Base-by-base conservation (phyloP, 208 protist genomes). In the Trypanosoma avium region DNA sequence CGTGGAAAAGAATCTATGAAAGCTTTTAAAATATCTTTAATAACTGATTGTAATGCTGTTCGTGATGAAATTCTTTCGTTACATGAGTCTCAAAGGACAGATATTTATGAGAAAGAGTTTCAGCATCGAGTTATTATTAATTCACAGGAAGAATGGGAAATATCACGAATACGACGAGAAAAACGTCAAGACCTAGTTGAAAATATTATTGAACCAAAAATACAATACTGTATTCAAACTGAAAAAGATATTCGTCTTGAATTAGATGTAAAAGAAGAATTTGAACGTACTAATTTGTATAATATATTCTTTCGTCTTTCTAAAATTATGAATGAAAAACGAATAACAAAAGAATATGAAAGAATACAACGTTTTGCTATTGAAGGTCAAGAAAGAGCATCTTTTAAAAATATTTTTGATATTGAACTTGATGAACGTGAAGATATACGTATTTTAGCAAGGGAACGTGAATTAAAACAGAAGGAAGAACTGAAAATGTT, bases 111-210 rank as follows among this genome's bases (percentile, higher is more conserved):
- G 12, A 55, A 67, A 9, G 85, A 92, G 67, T 40, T 54, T 36
- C 26, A 66, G 12, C 45, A 75, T 32, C 81, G 85, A 22, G 53
- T 62, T 10, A 61, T 77, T 12, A 24, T 88, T 33, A 46, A 21
- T 21, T 64, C 73, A 4, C 56, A 81, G 46, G 81, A 92, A 64
- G 77, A 73, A 36, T 73, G 61, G 50, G 61, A 50, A 21, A 12
- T 24, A 13, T 12, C 27, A 19, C 22, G 8, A 30, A 9, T 72
- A 29, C 32, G 17, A 7, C 65, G 40, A 13, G 0, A 32, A 24
- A 5, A 19, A 21, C 19, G 22, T 21, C 21, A 21, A 10, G 30
- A 61, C 5, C 12, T 78, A 12, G 2, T 66, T 10, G 54, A 68
- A 1, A 45, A 59, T 10, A 52, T 72, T 19, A 52, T 67, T 47